Base-by-base conservation (phyloP, 164 flowering plant genomes). In the Sextonia rubra region DNA sequence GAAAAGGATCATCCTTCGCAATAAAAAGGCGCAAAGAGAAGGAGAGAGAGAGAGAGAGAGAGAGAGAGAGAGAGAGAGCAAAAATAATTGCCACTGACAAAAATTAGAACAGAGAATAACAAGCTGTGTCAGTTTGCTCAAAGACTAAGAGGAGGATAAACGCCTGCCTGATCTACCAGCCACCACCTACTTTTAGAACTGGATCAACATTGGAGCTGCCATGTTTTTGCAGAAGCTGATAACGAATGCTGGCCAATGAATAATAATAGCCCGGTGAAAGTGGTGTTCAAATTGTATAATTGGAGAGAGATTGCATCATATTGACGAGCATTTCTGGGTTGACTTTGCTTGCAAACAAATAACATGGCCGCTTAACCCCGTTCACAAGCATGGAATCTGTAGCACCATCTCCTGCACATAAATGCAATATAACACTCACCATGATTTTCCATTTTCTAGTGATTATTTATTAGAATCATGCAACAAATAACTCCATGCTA, bases 331-430 rank as follows among this genome's bases (percentile, higher is more conserved):
- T 62, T 66, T 88, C 90, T 1, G 91, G 92, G 71, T 83, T 70
- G 80, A 91, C 90, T 69, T 91, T 24, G 75, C 94, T 83, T 2
- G 91, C 94, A 76, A 91, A 91, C 49, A 91, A 77, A 81, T 86
- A 91, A 70, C 97, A 91, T 0, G 97, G 94, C 67, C 30, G 30
- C 30, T 27, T 27, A 1, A 27, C 30, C 30, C 30, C 30, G 2
- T 27, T 91, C 97, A 90, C 63, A 87, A 29, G 77, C 97, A 91
- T 47, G 87, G 84, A 25, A 60, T 82, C 29, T 49, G 71, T 73
- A 74, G 79, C 75, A 80, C 81, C 72, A 74, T 78, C 73, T 75
- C 82, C 92, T 89, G 90, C 68, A 78, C 11, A 49, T 44, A n/a
- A 44, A 68, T 52, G 15, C 55, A 48, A 48, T 48, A 48, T 11